A percentile compares a stretch with the other conserved stretches of the same genome.
These are phyloP conservation scores for Rutstroemia sp. DNA, from an alignment of 2,329 filamentous ascomycete genomes.

Conservation along the genomic window DNA sequence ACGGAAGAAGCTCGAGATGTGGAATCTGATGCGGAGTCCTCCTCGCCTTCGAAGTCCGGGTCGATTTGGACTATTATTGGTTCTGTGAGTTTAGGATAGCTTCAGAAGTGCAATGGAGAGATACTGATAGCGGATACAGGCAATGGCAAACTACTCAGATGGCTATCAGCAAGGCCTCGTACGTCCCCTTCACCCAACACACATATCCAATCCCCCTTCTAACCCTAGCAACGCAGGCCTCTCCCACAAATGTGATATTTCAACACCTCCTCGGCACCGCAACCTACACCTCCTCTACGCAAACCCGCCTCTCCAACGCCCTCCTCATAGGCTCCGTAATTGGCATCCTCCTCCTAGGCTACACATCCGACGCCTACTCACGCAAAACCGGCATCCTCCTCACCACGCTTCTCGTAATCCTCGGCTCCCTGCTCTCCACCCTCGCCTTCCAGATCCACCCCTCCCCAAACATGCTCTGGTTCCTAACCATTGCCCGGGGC, in stretches of 20 bases:
- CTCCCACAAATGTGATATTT: constrained; percentile 30
- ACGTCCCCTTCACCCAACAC: not conserved
- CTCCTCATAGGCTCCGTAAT: constrained; percentile 29
- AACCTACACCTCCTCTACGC: constrained; percentile 25
- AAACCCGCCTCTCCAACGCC: constrained; percentile 30
- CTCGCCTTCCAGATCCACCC: constrained; percentile 26
- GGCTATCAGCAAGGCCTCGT: constrained; percentile 6
- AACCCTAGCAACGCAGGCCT: constrained; percentile 14
- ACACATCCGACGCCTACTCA: constrained; percentile 27
- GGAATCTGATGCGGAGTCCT: constrained; percentile 2
- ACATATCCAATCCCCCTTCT: not conserved
- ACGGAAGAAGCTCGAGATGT: not conserved
- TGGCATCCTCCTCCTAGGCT: constrained; percentile 30
- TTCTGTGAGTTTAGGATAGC: not conserved
- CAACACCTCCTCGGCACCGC: constrained; percentile 24
- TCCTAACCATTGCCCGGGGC: constrained; percentile 31
- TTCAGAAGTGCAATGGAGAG: not conserved
- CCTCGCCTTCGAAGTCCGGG: not conserved
- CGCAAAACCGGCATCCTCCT: constrained; percentile 30
- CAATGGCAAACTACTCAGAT: constrained; percentile 7
- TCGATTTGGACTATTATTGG: constrained; percentile 8
- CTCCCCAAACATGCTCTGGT: constrained; percentile 31
- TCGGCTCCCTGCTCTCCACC: constrained; percentile 22
- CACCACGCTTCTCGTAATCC: constrained; percentile 27
- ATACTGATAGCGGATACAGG: not conserved